A percentile compares a stretch with the other conserved stretches of the same genome.
Evolutionary conservation across 441 rosid genomes (phyloP).

Genomic region (Raphanus hybrid): DNA sequence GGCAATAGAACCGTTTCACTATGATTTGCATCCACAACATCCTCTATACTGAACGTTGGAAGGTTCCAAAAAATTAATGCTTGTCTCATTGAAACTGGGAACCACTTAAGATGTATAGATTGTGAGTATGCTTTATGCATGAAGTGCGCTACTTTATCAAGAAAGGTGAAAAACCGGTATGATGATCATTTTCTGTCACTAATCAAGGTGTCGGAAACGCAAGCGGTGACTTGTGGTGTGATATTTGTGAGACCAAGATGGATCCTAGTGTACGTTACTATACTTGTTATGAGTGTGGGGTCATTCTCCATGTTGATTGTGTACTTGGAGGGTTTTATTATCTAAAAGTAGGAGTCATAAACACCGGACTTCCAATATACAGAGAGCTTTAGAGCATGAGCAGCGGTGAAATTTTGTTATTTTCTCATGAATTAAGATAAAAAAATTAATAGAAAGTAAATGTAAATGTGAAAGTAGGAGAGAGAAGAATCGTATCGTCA

Average conservation of each 20-base stretch:
- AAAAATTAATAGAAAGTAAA: no score
- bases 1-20: neutral
- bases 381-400: no score
- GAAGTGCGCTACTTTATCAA: neutral
- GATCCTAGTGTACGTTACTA: neutral
- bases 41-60: neutral
- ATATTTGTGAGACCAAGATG: neutral
- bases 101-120: no score
- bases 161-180: no score
- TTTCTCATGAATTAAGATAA: no score
- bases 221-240: conserved; percentile 8
- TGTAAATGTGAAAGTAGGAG: no score
- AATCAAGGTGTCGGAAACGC: no score
- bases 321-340: neutral
- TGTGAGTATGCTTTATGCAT: neutral
- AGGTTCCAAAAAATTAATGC: neutral
- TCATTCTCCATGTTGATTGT: neutral
- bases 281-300: neutral
- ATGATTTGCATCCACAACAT: neutral
- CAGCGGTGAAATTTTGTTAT: no score
- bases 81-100: neutral
- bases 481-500: no score
- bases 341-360: neutral
- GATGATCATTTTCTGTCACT: no score
- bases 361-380: no score